Evolutionary conservation across 179 eudicot species (phyloP).

Genomic region (Silene coronaria): DNA sequence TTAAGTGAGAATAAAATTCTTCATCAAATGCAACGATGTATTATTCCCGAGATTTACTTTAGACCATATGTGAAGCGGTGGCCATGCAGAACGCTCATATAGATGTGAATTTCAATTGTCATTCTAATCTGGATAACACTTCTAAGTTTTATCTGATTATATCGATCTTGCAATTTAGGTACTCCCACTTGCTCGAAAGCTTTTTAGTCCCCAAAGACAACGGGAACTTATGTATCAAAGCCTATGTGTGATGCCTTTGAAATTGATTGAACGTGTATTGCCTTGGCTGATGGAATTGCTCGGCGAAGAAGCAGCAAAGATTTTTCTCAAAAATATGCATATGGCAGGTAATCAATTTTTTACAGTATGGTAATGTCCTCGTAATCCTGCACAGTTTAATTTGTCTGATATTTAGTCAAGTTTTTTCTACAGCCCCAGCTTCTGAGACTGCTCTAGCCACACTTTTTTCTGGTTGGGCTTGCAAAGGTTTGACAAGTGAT

Average conservation of each 20-base stretch:
- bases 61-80: neutral
- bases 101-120: neutral
- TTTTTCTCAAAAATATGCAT: slow-evolving; percentile 69
- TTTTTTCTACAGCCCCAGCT: slow-evolving; percentile 61
- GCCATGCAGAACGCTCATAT: neutral
- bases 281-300: slow-evolving; percentile 84
- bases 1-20: neutral
- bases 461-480: slow-evolving; percentile 93
- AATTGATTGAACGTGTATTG: slow-evolving; percentile 78
- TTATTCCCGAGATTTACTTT: neutral
- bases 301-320: slow-evolving; percentile 60
- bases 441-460: slow-evolving; percentile 74
- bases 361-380: neutral
- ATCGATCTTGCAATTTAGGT: slow-evolving; percentile 34
- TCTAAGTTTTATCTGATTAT: slow-evolving; percentile 10
- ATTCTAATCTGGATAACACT: neutral
- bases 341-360: slow-evolving; percentile 58
- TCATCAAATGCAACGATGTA: neutral
- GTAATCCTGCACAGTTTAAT: neutral
- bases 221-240: slow-evolving; percentile 76
- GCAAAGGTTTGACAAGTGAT: slow-evolving; percentile 61
- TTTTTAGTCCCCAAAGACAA: slow-evolving; percentile 59
- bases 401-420: slow-evolving; percentile 14
- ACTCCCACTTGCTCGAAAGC: slow-evolving; percentile 76
- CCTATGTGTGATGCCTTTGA: slow-evolving; percentile 84